Conservation (phyloP, 2,329 filamentous ascomycete species). For the Daldinia sp. region DNA sequence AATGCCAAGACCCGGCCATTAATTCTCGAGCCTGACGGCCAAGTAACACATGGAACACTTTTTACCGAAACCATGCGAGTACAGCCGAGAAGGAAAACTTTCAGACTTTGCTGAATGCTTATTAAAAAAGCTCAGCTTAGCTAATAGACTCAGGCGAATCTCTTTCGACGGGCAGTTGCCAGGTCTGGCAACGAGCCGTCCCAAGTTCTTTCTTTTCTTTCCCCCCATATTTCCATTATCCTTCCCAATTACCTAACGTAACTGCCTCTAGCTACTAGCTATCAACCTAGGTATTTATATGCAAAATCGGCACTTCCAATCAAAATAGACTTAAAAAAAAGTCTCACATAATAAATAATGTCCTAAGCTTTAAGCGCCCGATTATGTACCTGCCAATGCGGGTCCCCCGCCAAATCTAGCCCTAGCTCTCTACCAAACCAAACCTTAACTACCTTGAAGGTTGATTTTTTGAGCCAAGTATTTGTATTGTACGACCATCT, state of each 20-base stretch:
- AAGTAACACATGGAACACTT: conserved; percentile 20
- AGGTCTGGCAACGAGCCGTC: background rate
- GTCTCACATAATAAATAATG: background rate
- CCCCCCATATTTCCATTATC: conserved; percentile 20
- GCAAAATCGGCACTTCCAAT: conserved; percentile 13
- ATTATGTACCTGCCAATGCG: conserved; percentile 4
- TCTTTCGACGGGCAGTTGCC: background rate
- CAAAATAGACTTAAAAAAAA: conserved; percentile 5
- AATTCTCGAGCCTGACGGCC: too few species aligned
- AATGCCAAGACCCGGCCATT: too few species aligned
- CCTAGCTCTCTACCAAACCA: conserved; percentile 1
- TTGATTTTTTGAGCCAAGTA: background rate
- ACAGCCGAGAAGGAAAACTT: conserved; percentile 35
- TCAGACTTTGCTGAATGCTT: background rate
- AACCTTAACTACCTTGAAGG: background rate
- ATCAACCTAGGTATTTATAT: background rate
- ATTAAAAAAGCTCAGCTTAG: background rate
- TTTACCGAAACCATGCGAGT: conserved; percentile 44
- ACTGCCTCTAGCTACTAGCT: background rate
- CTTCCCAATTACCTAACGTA: background rate
- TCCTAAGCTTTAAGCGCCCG: background rate
- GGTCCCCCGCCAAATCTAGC: conserved; percentile 22
- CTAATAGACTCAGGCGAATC: too few species aligned
- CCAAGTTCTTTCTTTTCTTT: conserved; percentile 3
- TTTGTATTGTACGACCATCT: conserved; percentile 15